Percentiles rank a stretch among this genome's conserved stretches.
phyloP scores from a whole-genome alignment of 495 filamentous ascomycete species.

The Penicillium lagena region DNA sequence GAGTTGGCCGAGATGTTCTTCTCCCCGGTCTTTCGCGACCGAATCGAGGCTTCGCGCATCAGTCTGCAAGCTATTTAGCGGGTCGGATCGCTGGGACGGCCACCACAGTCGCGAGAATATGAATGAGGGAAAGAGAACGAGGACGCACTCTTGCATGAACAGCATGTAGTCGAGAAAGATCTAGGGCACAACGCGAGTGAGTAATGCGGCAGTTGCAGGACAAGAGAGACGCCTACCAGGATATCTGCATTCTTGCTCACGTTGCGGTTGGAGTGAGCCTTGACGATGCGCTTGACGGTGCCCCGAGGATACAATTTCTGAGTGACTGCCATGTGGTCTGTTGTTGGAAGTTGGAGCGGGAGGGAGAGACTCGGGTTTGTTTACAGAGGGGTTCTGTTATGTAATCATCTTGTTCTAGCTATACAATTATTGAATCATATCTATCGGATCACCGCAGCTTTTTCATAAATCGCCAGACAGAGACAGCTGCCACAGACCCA shows the following conservation, averaged over 20 bases:
- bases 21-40: constrained; percentile 67
- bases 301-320: constrained; percentile 79
- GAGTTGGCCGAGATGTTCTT: constrained; percentile 65
- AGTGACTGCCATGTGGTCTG: constrained; percentile 27
- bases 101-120: background rate
- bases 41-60: constrained; percentile 76
- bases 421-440: background rate
- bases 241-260: constrained; percentile 85
- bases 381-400: too few species aligned
- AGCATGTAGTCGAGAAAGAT: constrained; percentile 86
- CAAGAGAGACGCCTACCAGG: constrained; percentile 49
- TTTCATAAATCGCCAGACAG: constrained; percentile 21
- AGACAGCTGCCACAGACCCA: constrained; percentile 26
- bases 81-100: background rate
- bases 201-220: background rate
- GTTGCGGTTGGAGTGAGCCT: constrained; percentile 74
- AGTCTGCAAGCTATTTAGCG: constrained; percentile 44
- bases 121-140: background rate
- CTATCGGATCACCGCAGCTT: constrained; percentile 10
- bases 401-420: too few species aligned
- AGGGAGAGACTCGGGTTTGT: background rate
- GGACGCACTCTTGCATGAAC: constrained; percentile 76
- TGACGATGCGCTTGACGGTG: constrained; percentile 80
- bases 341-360: background rate
- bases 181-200: constrained; percentile 30